These are phyloP conservation scores for Sonneratia alba DNA, from an alignment of 345 rosid species.

Conservation along the genomic window DNA sequence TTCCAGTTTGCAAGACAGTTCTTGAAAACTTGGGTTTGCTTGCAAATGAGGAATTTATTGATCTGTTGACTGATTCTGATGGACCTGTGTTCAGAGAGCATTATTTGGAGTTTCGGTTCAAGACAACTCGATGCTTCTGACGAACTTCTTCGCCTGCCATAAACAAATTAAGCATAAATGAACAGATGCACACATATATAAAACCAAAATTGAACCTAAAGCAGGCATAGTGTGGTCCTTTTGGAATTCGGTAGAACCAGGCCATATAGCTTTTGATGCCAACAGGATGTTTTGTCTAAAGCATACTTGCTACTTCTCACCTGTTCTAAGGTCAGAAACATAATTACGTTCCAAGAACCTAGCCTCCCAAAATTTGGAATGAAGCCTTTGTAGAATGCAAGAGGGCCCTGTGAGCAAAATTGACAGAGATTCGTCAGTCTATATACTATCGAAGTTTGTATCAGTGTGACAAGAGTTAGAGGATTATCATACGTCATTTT, in stretches of 20 bases:
- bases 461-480: background rate
- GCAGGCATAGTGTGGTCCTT: background rate
- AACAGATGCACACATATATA: no score
- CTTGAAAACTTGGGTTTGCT: background rate
- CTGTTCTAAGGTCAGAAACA: slow-evolving; percentile 97
- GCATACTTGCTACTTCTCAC: slow-evolving; percentile 18
- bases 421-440: background rate
- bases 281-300: no score
- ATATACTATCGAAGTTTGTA: background rate
- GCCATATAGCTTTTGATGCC: no score
- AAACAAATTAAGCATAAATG: background rate
- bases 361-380: slow-evolving; percentile 90
- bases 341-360: slow-evolving; percentile 23
- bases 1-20: background rate
- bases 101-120: slow-evolving; percentile 7
- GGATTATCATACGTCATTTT: slow-evolving; percentile 55
- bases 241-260: no score
- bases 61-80: no score
- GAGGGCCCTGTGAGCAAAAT: slow-evolving; percentile 50
- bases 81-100: background rate
- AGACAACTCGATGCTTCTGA: slow-evolving; percentile 41
- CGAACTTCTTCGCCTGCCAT: slow-evolving; percentile 58
- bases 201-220: background rate
- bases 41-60: background rate
- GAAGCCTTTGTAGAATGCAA: slow-evolving; percentile 91